Conservation (phyloP, 2,329 filamentous ascomycete species). For the Alternaria sp. region DNA sequence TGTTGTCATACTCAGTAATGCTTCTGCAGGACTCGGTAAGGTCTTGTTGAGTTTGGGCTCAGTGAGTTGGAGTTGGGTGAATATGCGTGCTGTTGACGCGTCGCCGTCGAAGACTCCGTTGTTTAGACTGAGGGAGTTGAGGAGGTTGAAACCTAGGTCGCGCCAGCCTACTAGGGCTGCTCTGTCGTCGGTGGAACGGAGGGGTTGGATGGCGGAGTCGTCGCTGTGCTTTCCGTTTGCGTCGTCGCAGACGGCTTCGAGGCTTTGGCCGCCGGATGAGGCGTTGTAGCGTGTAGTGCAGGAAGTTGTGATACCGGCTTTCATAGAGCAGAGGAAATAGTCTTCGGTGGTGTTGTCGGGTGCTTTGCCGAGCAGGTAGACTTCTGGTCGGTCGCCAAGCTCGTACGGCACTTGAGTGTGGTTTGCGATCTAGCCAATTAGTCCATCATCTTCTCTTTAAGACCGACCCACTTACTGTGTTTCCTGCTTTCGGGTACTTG, state of each 20-base stretch:
- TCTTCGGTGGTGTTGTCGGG: slow-evolving; percentile 5
- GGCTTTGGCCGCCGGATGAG: slow-evolving; percentile 6
- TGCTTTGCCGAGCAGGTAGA: slow-evolving; percentile 9
- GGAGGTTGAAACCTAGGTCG: slow-evolving; percentile 5
- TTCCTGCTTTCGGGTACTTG: slow-evolving; percentile 9
- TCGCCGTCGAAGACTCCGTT: slow-evolving; percentile 13
- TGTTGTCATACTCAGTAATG: background rate
- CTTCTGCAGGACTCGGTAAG: slow-evolving; percentile 4
- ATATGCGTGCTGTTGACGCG: slow-evolving; percentile 6
- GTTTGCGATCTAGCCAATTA: slow-evolving; percentile 1
- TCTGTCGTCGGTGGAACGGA: background rate
- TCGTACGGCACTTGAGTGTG: slow-evolving; percentile 3
- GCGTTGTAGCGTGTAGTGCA: slow-evolving; percentile 13
- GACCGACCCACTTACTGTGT: background rate
- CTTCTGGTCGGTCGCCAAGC: slow-evolving; percentile 1
- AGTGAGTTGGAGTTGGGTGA: slow-evolving; percentile 6
- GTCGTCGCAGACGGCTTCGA: slow-evolving; percentile 6
- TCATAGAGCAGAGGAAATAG: slow-evolving; percentile 13
- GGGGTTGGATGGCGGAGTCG: background rate
- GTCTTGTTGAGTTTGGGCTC: slow-evolving; percentile 3
- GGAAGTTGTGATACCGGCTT: slow-evolving; percentile 3
- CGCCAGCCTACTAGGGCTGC: background rate
- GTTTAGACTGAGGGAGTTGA: slow-evolving; percentile 12
- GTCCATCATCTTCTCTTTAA: background rate
- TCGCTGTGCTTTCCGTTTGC: background rate